A percentile compares a stretch with the other conserved stretches of the same genome.
Conservation (phyloP, 306 rosid genomes). For the Clitoria ternatea region DNA sequence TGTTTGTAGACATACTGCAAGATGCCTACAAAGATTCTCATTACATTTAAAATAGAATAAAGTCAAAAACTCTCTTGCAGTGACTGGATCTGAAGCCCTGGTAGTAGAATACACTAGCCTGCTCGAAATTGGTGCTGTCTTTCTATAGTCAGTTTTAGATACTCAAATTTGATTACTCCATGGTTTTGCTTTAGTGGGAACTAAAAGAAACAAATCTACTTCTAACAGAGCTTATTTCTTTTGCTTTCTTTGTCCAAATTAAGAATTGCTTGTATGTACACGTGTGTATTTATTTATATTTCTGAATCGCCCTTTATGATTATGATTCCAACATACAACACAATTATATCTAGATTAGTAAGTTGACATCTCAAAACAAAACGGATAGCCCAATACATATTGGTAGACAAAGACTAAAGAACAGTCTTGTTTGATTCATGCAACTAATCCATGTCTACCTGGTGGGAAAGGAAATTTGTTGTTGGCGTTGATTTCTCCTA, state of each 20-base stretch:
- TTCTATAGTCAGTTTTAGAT: background rate
- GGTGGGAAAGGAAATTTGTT: background rate
- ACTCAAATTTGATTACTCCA: background rate
- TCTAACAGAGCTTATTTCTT: background rate
- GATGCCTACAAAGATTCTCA: background rate
- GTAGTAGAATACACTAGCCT: background rate
- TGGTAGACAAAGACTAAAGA: background rate
- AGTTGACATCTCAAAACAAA: background rate
- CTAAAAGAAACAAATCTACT: background rate
- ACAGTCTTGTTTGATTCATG: background rate
- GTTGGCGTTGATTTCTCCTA: too few relatives aligned
- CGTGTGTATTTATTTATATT: too few relatives aligned
- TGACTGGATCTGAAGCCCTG: background rate
- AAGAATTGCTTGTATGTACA: background rate
- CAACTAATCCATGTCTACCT: background rate
- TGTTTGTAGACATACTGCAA: background rate
- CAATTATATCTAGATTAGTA: background rate
- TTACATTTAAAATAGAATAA: background rate
- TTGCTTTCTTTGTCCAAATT: background rate
- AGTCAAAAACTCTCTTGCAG: background rate
- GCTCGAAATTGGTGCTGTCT: background rate
- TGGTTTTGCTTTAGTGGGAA: background rate
- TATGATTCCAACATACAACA: background rate
- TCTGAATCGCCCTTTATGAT: background rate
- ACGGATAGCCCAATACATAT: background rate